phyloP scores from a whole-genome alignment of 345 rosid genomes.

The Salix arbutifolia region DNA sequence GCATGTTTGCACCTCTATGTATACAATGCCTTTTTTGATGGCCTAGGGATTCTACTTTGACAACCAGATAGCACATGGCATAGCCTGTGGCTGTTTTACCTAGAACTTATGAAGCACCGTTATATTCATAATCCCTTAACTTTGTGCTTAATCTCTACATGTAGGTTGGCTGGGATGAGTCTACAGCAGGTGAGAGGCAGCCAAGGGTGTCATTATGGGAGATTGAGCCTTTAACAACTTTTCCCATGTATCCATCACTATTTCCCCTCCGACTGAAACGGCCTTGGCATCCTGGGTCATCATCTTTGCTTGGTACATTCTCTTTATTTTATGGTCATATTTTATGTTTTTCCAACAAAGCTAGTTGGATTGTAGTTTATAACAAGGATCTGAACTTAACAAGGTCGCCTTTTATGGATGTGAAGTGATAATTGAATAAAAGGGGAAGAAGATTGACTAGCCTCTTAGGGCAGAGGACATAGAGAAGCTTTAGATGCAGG shows the following conservation, averaged over 20 bases:
- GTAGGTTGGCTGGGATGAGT: slow-evolving; percentile 86
- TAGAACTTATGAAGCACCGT: not conserved
- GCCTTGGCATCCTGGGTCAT: slow-evolving; percentile 66
- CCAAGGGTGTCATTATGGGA: slow-evolving; percentile 77
- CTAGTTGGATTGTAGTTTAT: not conserved
- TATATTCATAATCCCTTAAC: not conserved
- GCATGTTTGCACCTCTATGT: not conserved
- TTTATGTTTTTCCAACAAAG: not conserved
- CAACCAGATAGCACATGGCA: not conserved
- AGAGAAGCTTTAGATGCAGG: not conserved
- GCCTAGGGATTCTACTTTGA: not conserved
- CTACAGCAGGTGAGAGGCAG: slow-evolving; percentile 73
- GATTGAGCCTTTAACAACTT: slow-evolving; percentile 73
- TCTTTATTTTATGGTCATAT: not conserved
- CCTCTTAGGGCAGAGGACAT: not conserved
- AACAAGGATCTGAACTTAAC: not conserved
- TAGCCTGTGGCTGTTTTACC: not conserved
- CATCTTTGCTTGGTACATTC: slow-evolving; percentile 50
- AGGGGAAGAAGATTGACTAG: not conserved
- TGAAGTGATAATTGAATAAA: not conserved
- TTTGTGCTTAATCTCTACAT: slow-evolving; percentile 6
- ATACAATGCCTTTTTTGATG: not conserved
- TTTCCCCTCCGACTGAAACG: slow-evolving; percentile 71
- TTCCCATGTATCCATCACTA: slow-evolving; percentile 75
- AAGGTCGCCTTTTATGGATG: not conserved